phyloP scores from a whole-genome alignment of 352 stramenopile species.

The Plasmopara muralis region DNA sequence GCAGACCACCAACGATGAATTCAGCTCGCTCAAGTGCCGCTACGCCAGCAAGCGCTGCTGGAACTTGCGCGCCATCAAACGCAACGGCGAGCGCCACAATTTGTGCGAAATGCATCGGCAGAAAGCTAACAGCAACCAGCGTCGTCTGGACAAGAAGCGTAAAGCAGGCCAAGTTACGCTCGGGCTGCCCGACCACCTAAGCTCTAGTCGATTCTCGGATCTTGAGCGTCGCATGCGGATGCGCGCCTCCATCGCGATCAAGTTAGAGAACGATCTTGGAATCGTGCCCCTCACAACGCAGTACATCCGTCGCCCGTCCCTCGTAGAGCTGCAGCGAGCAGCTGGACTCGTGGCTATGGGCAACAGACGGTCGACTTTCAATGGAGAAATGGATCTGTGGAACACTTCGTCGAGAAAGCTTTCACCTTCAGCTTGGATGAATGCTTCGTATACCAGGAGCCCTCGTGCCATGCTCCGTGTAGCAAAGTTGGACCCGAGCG shows the following conservation, averaged over 20 bases:
- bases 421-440: constrained; percentile 18
- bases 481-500: constrained; percentile 21
- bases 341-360: constrained; percentile 18
- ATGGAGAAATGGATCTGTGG: constrained; percentile 19
- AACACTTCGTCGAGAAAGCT: constrained; percentile 13
- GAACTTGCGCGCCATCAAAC: constrained; percentile 72
- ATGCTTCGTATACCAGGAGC: constrained; percentile 25
- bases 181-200: constrained; percentile 21
- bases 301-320: constrained; percentile 25
- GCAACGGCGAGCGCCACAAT: constrained; percentile 77
- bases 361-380: constrained; percentile 5
- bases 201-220: constrained; percentile 15
- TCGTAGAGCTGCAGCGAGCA: constrained; percentile 25
- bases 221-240: constrained; percentile 31
- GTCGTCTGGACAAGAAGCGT: constrained; percentile 67
- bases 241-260: constrained; percentile 29
- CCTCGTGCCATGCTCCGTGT: constrained; percentile 36
- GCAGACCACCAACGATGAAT: constrained; percentile 29
- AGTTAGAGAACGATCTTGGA: constrained; percentile 31
- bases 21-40: constrained; percentile 50
- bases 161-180: constrained; percentile 40
- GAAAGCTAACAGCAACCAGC: constrained; percentile 79
- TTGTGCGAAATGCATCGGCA: constrained; percentile 81
- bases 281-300: constrained; percentile 26
- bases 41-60: constrained; percentile 82